phyloP scores from a whole-genome alignment of 2,329 filamentous ascomycete species.

The Cladobotryum protrusum region DNA sequence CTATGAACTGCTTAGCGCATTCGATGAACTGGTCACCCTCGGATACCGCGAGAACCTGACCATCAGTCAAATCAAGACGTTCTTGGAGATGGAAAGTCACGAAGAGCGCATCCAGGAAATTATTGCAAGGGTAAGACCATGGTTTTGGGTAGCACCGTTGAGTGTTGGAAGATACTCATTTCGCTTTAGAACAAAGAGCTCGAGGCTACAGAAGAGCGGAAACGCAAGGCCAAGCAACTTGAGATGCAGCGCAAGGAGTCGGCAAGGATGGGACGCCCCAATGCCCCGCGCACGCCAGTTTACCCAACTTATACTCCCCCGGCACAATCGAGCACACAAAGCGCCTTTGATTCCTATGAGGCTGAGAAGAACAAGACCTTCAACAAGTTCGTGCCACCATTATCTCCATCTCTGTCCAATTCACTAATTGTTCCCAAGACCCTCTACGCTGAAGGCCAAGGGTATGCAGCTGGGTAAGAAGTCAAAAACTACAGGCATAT shows the following conservation, averaged over 20 bases:
- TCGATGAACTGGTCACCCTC: conserved; percentile 92
- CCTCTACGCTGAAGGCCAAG: conserved; percentile 75
- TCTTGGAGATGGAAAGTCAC: conserved; percentile 98
- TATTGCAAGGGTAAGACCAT: conserved; percentile 67
- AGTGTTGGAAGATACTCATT: conserved; percentile 18
- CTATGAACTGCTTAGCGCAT: conserved; percentile 92
- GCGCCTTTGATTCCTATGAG: conserved; percentile 90
- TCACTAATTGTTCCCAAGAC: conserved; percentile 30
- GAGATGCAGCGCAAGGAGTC: conserved; percentile 98
- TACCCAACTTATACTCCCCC: conserved; percentile 89
- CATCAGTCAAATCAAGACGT: conserved; percentile 96
- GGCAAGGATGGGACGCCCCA: conserved; percentile 63
- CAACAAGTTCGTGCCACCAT: conserved; percentile 56
- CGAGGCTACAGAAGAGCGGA: conserved; percentile 95
- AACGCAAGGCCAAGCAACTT: conserved; percentile 96
- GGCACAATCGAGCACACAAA: conserved; percentile 63
- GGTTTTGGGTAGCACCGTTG: neutral
- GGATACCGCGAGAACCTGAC: conserved; percentile 96
- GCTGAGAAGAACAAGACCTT: conserved; percentile 93
- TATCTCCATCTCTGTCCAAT: neutral
- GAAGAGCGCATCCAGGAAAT: conserved; percentile 99
- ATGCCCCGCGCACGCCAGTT: conserved; percentile 65
- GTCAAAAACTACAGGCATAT: conserved; percentile 95
- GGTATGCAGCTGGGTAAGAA: conserved; percentile 99
- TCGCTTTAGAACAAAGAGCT: conserved; percentile 83